Conservation (phyloP, 2,329 filamentous ascomycete species). For the Penicillium rolfsii region DNA sequence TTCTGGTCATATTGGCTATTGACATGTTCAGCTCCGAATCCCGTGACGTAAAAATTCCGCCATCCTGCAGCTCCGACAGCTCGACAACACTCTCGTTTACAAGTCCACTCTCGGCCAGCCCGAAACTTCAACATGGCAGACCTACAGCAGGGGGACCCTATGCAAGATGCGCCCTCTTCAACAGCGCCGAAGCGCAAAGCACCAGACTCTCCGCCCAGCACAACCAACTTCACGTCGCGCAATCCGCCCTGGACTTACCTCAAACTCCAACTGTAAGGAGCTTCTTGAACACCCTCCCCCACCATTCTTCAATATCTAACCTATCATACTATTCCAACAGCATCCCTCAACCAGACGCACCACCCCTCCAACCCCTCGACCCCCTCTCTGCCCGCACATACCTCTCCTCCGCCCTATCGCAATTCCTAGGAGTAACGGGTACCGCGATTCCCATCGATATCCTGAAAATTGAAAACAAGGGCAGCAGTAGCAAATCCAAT, state of each 20-base stretch:
- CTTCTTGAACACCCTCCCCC: background rate
- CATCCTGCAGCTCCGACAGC: slow-evolving; percentile 10
- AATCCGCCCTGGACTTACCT: slow-evolving; percentile 51
- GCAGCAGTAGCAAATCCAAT: slow-evolving; percentile 1
- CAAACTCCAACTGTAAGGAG: slow-evolving; percentile 46
- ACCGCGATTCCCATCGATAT: slow-evolving; percentile 54
- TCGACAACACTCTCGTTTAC: background rate
- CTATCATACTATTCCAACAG: slow-evolving; percentile 14
- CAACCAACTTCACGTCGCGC: slow-evolving; percentile 44
- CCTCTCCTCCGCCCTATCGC: slow-evolving; percentile 50
- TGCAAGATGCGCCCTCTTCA: background rate
- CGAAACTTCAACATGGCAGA: slow-evolving; percentile 11
- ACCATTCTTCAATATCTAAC: background rate
- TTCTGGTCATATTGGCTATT: background rate
- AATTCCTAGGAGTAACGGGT: slow-evolving; percentile 53
- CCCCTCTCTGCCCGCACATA: slow-evolving; percentile 52
- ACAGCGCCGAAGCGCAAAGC: slow-evolving; percentile 34
- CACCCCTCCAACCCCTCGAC: slow-evolving; percentile 40
- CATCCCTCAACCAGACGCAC: slow-evolving; percentile 33
- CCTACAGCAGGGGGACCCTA: background rate
- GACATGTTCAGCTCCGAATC: slow-evolving; percentile 14
- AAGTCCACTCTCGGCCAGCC: background rate
- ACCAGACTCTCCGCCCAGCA: slow-evolving; percentile 21
- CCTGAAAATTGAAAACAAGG: slow-evolving; percentile 40
- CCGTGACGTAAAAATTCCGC: slow-evolving; percentile 25